Evolutionary conservation across 2,329 filamentous ascomycete genomes (phyloP).

Genomic region (Aphanocladium album): DNA sequence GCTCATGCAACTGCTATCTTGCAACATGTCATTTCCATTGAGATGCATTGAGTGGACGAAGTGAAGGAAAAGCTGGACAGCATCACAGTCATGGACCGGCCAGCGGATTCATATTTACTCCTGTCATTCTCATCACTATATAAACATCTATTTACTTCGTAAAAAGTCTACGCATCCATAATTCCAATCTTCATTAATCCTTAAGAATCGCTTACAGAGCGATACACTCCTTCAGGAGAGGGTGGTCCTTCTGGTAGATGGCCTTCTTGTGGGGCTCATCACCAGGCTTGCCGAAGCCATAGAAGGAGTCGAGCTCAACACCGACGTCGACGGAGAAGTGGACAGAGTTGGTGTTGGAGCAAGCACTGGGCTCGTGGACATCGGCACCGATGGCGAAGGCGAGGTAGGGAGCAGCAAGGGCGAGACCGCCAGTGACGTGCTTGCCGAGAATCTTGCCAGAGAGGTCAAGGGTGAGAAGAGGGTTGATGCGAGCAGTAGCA

Average conservation of each 20-base stretch:
- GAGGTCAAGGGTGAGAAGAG: constrained; percentile 10
- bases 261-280: constrained; percentile 13
- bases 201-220: not conserved
- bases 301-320: constrained; percentile 13
- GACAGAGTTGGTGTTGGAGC: constrained; percentile 10
- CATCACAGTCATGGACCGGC: too few relatives aligned
- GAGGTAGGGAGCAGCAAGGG: constrained; percentile 9
- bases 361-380: constrained; percentile 10
- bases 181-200: not conserved
- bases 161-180: not conserved
- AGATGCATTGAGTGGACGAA: too few relatives aligned
- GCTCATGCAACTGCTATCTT: too few relatives aligned
- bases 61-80: too few relatives aligned
- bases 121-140: not conserved
- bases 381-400: constrained; percentile 8
- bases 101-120: not conserved
- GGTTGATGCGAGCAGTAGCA: constrained; percentile 12
- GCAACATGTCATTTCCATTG: too few relatives aligned
- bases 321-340: constrained; percentile 9
- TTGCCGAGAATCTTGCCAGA: constrained; percentile 12
- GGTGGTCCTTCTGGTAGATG: constrained; percentile 12
- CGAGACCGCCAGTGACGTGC: constrained; percentile 10
- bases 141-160: not conserved
- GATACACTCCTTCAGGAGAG: constrained; percentile 11
- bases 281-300: constrained; percentile 11